Conservation (phyloP, 2,329 filamentous ascomycete genomes). For the Aspergillus ochraceoroseus region DNA sequence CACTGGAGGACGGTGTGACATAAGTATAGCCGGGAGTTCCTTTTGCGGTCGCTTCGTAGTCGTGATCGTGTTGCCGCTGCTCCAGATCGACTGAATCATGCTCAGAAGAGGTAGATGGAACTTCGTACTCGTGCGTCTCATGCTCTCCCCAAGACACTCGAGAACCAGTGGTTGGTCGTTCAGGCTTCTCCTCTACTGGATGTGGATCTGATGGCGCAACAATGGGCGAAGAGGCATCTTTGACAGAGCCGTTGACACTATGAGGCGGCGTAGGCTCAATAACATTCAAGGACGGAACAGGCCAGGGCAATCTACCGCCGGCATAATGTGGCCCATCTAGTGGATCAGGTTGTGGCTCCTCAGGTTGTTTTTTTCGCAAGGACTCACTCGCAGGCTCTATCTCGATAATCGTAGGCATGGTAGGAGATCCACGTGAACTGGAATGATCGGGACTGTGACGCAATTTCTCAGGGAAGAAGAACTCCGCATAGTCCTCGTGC, state of each 20-base stretch:
- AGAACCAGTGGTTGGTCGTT: conserved; percentile 43
- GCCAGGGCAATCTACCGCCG: conserved; percentile 35
- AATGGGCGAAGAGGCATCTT: conserved; percentile 29
- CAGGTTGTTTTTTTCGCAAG: conserved; percentile 1
- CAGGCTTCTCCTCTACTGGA: conserved; percentile 44
- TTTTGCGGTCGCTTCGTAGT: background rate
- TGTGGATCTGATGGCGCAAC: conserved; percentile 36
- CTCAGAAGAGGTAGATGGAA: conserved; percentile 52
- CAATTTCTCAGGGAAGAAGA: conserved; percentile 41
- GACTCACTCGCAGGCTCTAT: conserved; percentile 29
- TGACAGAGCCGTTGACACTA: conserved; percentile 42
- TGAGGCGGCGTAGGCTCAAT: conserved; percentile 56
- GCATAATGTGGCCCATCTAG: conserved; percentile 21
- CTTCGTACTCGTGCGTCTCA: conserved; percentile 60
- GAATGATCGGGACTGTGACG: conserved; percentile 40
- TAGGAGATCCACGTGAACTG: conserved; percentile 17
- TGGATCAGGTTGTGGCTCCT: conserved; percentile 1
- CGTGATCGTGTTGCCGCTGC: background rate
- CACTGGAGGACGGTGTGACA: conserved; percentile 11
- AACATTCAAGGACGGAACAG: conserved; percentile 52
- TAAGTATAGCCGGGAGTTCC: conserved; percentile 11
- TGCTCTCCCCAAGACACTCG: conserved; percentile 65
- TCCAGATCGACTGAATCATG: conserved; percentile 30
- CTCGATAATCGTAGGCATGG: conserved; percentile 31
- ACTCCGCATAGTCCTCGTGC: conserved; percentile 43